These are phyloP conservation scores for Hemileccinum impolitum DNA, from an alignment of 768 basidiomycete genomes.

Conservation along the genomic window DNA sequence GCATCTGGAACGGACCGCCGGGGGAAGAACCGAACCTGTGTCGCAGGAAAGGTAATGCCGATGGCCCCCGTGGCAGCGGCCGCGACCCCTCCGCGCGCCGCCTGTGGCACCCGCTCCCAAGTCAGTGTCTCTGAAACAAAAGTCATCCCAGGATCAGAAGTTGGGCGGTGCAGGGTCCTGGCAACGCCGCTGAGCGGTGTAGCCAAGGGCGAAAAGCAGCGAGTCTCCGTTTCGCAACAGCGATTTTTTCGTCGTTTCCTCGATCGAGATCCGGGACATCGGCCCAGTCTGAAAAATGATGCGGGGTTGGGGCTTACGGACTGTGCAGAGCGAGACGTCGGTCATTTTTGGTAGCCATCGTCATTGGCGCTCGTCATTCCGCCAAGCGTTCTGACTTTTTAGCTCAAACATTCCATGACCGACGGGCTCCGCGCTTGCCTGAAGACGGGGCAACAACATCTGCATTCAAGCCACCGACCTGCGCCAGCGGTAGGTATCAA, in stretches of 20 bases:
- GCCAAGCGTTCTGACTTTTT: no score
- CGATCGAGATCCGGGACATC: constrained; percentile 29
- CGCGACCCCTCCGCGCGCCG: constrained; percentile 27
- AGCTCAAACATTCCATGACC: no score
- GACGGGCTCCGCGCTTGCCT: neutral
- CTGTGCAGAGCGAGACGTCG: constrained; percentile 6
- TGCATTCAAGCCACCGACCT: constrained; percentile 18
- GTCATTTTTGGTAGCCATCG: constrained; percentile 7
- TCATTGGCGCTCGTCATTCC: neutral
- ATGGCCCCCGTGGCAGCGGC: constrained; percentile 2
- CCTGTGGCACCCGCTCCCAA: constrained; percentile 5
- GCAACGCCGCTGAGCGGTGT: constrained; percentile 30
- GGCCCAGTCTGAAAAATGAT: constrained; percentile 18
- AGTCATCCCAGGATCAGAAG: constrained; percentile 8
- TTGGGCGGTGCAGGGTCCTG: constrained; percentile 21
- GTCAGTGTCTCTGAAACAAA: constrained; percentile 8
- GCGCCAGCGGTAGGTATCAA: constrained; percentile 29
- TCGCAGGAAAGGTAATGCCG: neutral
- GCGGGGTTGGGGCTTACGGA: constrained; percentile 22
- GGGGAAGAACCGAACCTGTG: neutral
- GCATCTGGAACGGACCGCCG: neutral
- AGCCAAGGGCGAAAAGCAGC: constrained; percentile 19
- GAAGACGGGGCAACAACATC: constrained; percentile 19
- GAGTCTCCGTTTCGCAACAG: constrained; percentile 28
- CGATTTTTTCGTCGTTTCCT: constrained; percentile 18